These are phyloP conservation scores for Globisporangium nagaii DNA, from an alignment of 352 stramenopile species.

Conservation along the genomic window DNA sequence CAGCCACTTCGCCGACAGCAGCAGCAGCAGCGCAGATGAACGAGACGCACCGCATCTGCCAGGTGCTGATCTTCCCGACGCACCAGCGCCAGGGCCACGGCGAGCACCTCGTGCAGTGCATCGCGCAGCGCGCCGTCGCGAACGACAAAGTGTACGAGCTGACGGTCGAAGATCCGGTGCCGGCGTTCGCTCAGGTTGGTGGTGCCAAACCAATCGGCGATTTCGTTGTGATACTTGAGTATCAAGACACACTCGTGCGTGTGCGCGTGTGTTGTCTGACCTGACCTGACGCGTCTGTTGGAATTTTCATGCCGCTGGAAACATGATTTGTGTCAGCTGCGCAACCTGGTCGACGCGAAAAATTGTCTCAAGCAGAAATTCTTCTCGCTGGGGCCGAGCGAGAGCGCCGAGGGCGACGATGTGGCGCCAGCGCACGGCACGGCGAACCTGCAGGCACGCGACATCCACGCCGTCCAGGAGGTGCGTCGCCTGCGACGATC, in stretches of 20 bases:
- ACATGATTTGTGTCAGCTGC: slow-evolving; percentile 39
- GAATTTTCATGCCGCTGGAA: background rate
- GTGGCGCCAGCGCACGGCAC: slow-evolving; percentile 28
- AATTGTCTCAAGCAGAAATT: slow-evolving; percentile 53
- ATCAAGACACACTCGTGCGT: too few relatives aligned
- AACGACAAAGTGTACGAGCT: slow-evolving; percentile 70
- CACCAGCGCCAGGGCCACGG: slow-evolving; percentile 80
- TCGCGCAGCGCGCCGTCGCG: slow-evolving; percentile 44
- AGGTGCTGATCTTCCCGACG: slow-evolving; percentile 71
- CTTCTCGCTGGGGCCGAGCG: slow-evolving; percentile 41
- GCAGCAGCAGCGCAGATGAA: slow-evolving; percentile 26
- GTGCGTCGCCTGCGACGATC: too few relatives aligned
- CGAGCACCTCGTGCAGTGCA: slow-evolving; percentile 65
- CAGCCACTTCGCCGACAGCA: too few relatives aligned
- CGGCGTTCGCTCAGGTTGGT: slow-evolving; percentile 44
- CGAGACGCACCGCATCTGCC: slow-evolving; percentile 79
- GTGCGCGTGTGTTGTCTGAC: background rate
- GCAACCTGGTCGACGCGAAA: slow-evolving; percentile 65
- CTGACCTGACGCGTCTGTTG: background rate
- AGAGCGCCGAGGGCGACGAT: slow-evolving; percentile 9
- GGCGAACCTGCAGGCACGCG: slow-evolving; percentile 24
- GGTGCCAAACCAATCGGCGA: background rate
- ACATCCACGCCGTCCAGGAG: slow-evolving; percentile 62
- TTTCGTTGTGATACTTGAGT: background rate
- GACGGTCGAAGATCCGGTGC: slow-evolving; percentile 80